Evolutionary conservation across 1,139 yeast genomes (phyloP), one percentile per base, ranked within the genome.

Genomic region (Yamadazyma dendronema): DNA sequence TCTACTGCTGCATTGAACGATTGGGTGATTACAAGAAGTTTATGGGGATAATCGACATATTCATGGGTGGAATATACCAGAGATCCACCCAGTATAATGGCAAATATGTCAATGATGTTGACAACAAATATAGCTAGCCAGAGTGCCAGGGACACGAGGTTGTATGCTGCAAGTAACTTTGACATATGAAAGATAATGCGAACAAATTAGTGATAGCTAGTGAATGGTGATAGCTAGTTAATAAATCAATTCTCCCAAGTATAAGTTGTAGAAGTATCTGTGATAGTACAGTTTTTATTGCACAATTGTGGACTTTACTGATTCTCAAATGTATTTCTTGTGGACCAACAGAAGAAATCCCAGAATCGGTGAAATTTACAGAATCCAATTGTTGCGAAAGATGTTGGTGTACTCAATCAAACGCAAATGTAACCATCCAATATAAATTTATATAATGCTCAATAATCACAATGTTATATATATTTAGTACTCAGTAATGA

Each of bases 131-230:
- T 76, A 22, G 74, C 70, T 0, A 68, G 62, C 97, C 96, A 89
- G 11, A 84, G 65, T 8, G 74, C 57, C 0, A 82, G 82, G 6
- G 92, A 80, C 10, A 75, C 44, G n/a, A 75, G 67, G 61, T 89
- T 88, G 66, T 87, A 88, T 4, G 41, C 23, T 5, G 49, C 26
- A 19, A 19, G 22, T 19, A 19, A 6, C 9, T 19, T 19, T 6
- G 22, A 19, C 9, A 19, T 19, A 9, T 9, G 22, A 19, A 19
- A 19, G 9, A 19, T n/a, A n/a, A n/a, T n/a, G n/a, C n/a, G n/a
- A n/a, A n/a, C n/a, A n/a, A n/a, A n/a, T n/a, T n/a, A n/a, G n/a
- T n/a, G n/a, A n/a, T n/a, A n/a, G n/a, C n/a, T n/a, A n/a, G n/a
- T 8, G 15, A 22, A 12, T 24, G 21, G 8, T 12, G n/a, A n/a